phyloP scores from a whole-genome alignment of 768 basidiomycete genomes.

The Podaxis pistillaris region DNA sequence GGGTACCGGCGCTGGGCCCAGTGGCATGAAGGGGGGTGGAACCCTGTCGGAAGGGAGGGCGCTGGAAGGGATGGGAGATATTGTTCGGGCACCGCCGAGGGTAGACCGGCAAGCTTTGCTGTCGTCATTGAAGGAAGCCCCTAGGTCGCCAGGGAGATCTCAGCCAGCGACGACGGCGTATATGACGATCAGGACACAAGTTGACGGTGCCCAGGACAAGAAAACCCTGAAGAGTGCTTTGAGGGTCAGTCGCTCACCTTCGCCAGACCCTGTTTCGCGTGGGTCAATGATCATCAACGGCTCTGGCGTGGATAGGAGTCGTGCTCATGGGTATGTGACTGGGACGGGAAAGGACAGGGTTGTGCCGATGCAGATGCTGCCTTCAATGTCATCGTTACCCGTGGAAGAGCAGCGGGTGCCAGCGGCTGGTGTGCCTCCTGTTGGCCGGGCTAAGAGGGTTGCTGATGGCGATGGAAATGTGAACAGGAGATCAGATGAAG shows the following conservation, averaged over 20 bases:
- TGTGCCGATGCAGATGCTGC: not conserved
- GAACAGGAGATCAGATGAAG: constrained; percentile 25
- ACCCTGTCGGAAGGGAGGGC: not conserved
- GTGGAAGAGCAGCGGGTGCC: not conserved
- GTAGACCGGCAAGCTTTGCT: constrained; percentile 6
- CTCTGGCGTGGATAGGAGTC: not conserved
- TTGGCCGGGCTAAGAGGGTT: not conserved
- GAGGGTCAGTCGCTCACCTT: constrained; percentile 51
- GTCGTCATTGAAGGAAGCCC: not conserved
- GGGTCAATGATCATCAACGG: not conserved
- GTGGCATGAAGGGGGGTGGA: constrained; percentile 18
- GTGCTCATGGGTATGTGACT: not conserved
- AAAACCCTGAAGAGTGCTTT: constrained; percentile 63
- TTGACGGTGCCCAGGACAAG: constrained; percentile 32
- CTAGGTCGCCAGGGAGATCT: not conserved
- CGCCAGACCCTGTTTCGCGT: constrained; percentile 28
- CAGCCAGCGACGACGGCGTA: not conserved
- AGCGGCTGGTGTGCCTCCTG: not conserved
- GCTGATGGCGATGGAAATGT: not conserved
- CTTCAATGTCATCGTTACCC: constrained; percentile 3
- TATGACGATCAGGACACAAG: not conserved
- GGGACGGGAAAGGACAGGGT: not conserved
- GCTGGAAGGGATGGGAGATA: not conserved
- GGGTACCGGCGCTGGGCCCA: not conserved
- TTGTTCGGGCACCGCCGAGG: constrained; percentile 9